Conservation (phyloP, 305 asterid species). For the Striga hermonthica region DNA sequence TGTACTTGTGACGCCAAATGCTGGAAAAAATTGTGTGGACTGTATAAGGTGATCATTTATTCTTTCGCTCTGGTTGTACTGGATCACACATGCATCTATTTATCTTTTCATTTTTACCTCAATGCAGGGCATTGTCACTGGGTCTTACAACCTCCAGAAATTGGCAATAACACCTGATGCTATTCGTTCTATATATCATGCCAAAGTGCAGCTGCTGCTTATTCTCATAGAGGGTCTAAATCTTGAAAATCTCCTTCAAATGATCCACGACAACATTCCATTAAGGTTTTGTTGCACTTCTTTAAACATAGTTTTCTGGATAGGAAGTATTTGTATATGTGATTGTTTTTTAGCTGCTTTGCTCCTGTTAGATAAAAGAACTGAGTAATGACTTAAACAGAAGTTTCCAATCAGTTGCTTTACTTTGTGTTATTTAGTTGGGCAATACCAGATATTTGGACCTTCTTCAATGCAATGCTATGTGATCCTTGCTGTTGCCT, state of each 20-base stretch:
- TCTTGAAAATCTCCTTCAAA: conserved; percentile 87
- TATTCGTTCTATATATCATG: conserved; percentile 56
- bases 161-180: conserved; percentile 82
- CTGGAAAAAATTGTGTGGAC: conserved; percentile 71
- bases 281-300: conserved; percentile 61
- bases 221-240: conserved; percentile 86
- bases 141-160: conserved; percentile 72
- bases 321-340: conserved; percentile 13
- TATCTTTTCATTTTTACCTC: conserved; percentile 20
- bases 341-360: conserved; percentile 20
- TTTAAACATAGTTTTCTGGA: conserved; percentile 12
- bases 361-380: conserved; percentile 8
- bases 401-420: conserved; percentile 1
- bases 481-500: neutral
- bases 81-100: conserved; percentile 21
- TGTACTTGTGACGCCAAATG: conserved; percentile 62
- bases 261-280: conserved; percentile 79
- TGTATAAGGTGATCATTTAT: conserved; percentile 66
- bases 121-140: conserved; percentile 68
- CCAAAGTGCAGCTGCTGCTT: conserved; percentile 78
- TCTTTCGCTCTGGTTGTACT: conserved; percentile 28
- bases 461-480: conserved; percentile 7
- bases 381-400: neutral
- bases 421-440: neutral
- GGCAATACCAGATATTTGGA: neutral